Conservation (phyloP, 441 rosid genomes). For the Erodium texanum region DNA sequence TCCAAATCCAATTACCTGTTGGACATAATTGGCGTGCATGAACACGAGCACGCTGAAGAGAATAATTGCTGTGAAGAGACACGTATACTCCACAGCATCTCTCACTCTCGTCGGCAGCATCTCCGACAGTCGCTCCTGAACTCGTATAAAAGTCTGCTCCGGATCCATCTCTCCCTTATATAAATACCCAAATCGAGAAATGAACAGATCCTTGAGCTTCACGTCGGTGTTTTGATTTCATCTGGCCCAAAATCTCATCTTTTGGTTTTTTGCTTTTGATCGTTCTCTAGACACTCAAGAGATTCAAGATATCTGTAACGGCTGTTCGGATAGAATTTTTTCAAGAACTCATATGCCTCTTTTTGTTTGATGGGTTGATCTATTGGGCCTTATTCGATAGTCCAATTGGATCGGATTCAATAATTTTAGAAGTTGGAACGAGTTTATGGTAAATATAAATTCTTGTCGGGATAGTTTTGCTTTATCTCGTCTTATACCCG, state of each 20-base stretch:
- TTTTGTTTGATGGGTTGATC: not conserved
- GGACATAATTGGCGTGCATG: conserved; percentile 99
- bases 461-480: no score
- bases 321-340: not conserved
- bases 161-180: conserved; percentile 54
- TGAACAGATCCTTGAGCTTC: not conserved
- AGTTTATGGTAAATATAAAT: no score
- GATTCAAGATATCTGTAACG: no score
- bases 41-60: conserved; percentile 83
- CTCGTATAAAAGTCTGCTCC: conserved; percentile 88
- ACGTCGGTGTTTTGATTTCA: not conserved
- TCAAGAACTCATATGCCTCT: not conserved
- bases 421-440: no score
- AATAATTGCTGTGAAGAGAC: conserved; percentile 66
- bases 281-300: not conserved
- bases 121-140: conserved; percentile 91
- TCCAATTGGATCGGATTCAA: no score
- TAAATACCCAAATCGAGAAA: not conserved
- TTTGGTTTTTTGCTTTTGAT: not conserved
- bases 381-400: not conserved
- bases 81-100: conserved; percentile 72
- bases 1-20: conserved; percentile 52
- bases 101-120: conserved; percentile 68
- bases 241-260: not conserved
- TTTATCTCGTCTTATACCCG: no score